Evolutionary conservation across 1,139 yeast genomes (phyloP).

Genomic region (Pichia sp.): DNA sequence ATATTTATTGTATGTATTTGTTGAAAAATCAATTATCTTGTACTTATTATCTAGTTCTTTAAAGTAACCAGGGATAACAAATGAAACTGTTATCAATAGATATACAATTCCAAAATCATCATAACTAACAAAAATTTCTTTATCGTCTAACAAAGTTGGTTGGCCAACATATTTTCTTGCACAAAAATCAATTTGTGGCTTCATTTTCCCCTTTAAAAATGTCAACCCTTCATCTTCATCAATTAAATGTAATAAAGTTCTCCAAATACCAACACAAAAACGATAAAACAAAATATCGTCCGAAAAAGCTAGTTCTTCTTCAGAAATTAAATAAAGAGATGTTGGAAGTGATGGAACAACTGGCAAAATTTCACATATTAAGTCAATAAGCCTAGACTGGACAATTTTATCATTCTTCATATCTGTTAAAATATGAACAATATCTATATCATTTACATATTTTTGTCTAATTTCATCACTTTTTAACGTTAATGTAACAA

Average conservation of each 20-base stretch:
- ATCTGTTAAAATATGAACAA: conserved; percentile 15
- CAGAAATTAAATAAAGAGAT: conserved; percentile 20
- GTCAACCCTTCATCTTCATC: conserved; percentile 1
- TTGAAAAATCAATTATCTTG: conserved; percentile 18
- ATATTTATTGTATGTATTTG: conserved; percentile 9
- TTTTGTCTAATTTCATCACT: conserved; percentile 27
- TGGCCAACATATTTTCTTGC: conserved; percentile 12
- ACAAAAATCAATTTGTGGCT: conserved; percentile 22
- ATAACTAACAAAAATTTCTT: conserved; percentile 12
- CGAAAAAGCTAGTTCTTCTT: conserved; percentile 17
- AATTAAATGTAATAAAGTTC: conserved; percentile 5
- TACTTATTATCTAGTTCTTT: conserved; percentile 15
- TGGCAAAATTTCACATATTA: conserved; percentile 21
- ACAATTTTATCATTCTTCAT: conserved; percentile 21
- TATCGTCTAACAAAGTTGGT: conserved; percentile 12
- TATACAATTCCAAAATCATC: conserved; percentile 16
- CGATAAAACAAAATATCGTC: conserved; percentile 25
- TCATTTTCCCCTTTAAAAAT: conserved; percentile 13
- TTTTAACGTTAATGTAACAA: conserved; percentile 18
- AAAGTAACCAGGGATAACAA: conserved; percentile 15
- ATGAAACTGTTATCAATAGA: conserved; percentile 17
- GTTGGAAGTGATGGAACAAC: conserved; percentile 20
- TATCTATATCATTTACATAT: conserved; percentile 18
- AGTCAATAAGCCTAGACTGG: conserved; percentile 24
- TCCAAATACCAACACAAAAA: conserved; percentile 13